phyloP scores from a whole-genome alignment of 2,329 filamentous ascomycete genomes.

The Chaetoscypha palmicola region DNA sequence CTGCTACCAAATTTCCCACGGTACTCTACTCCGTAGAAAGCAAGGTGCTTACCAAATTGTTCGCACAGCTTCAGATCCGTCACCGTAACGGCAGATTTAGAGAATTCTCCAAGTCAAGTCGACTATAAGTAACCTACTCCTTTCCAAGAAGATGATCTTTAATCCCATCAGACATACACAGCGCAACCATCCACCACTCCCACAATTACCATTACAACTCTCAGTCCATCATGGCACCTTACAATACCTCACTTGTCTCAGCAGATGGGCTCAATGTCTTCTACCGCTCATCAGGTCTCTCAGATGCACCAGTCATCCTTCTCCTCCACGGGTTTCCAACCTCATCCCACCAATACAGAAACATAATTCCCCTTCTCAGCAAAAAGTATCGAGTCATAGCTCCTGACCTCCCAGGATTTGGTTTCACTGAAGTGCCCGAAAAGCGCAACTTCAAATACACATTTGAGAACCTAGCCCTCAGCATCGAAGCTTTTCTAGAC shows the following conservation, averaged over 20 bases:
- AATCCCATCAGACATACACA: too few relatives aligned
- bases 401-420: slow-evolving; percentile 54
- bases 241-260: slow-evolving; percentile 16
- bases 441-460: slow-evolving; percentile 47
- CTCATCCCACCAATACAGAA: slow-evolving; percentile 39
- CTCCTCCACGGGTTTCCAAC: slow-evolving; percentile 41
- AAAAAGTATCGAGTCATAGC: slow-evolving; percentile 40
- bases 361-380: slow-evolving; percentile 37
- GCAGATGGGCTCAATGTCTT: slow-evolving; percentile 36
- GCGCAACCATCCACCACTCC: too few relatives aligned
- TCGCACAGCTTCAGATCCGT: too few relatives aligned
- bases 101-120: too few relatives aligned
- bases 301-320: slow-evolving; percentile 33
- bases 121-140: too few relatives aligned
- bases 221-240: slow-evolving; percentile 18
- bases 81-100: too few relatives aligned
- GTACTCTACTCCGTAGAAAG: too few relatives aligned
- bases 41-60: too few relatives aligned
- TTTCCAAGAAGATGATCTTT: too few relatives aligned
- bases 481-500: slow-evolving; percentile 43
- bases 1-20: too few relatives aligned
- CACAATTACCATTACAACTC: too few relatives aligned
- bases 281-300: slow-evolving; percentile 34
- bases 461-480: slow-evolving; percentile 44
- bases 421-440: slow-evolving; percentile 44